Percentiles rank a stretch among this genome's conserved stretches.
phyloP scores from a whole-genome alignment of 306 rosid genomes.

The Rubus idaeus region DNA sequence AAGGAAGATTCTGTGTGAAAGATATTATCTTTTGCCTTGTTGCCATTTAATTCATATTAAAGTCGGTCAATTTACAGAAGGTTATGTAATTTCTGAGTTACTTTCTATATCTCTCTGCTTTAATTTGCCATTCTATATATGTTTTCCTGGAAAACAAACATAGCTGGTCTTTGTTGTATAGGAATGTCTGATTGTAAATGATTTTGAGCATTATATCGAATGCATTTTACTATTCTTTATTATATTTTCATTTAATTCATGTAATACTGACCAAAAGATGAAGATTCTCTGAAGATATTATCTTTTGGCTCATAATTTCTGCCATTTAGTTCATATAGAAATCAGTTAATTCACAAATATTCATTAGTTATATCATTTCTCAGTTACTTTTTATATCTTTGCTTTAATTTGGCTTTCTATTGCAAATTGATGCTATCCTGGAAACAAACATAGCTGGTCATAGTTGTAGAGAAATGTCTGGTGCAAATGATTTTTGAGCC shows the following conservation, averaged over 20 bases:
- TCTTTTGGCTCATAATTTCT: constrained; percentile 33
- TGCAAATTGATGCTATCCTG: constrained; percentile 21
- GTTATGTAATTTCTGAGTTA: neutral
- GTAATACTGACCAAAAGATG: constrained; percentile 25
- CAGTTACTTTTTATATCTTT: constrained; percentile 8
- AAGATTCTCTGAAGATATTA: constrained; percentile 39
- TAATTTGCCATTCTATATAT: neutral
- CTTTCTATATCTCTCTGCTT: neutral
- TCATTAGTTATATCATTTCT: constrained; percentile 6
- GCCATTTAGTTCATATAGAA: constrained; percentile 32
- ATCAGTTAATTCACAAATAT: constrained; percentile 32
- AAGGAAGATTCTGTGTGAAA: neutral
- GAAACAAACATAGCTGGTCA: constrained; percentile 26
- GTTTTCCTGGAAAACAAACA: neutral
- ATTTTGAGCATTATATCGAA: neutral
- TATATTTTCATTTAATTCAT: constrained; percentile 25
- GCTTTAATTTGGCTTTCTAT: constrained; percentile 23
- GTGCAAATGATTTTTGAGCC: neutral
- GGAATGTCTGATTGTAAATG: neutral
- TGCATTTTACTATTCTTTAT: constrained; percentile 23
- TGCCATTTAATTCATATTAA: neutral
- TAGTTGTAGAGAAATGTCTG: constrained; percentile 20
- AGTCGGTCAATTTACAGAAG: neutral
- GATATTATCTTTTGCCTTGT: neutral
- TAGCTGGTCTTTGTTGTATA: neutral